These are phyloP conservation scores for Phytophthora niederhauseri DNA, from an alignment of 352 stramenopile species.

Conservation along the genomic window DNA sequence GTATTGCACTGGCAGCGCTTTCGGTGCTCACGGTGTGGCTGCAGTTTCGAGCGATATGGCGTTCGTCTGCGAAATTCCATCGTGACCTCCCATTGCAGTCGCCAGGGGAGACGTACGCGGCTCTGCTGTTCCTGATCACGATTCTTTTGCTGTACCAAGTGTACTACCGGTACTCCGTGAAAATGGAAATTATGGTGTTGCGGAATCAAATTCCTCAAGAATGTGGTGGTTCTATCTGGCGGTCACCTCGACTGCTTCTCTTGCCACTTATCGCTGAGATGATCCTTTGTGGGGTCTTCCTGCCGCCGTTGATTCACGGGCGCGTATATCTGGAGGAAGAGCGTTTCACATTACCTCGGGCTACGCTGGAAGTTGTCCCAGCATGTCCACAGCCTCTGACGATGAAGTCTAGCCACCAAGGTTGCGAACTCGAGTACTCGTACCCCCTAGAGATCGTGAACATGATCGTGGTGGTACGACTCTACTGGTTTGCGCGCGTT, in stretches of 20 bases:
- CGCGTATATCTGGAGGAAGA: conserved; percentile 50
- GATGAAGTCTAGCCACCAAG: conserved; percentile 21
- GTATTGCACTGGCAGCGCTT: conserved; percentile 38
- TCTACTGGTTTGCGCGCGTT: conserved; percentile 67
- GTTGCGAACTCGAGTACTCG: conserved; percentile 52
- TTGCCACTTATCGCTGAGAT: conserved; percentile 53
- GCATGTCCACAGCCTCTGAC: conserved; percentile 38
- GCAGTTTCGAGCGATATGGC: conserved; percentile 68
- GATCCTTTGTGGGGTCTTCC: conserved; percentile 42
- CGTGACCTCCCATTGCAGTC: conserved; percentile 31
- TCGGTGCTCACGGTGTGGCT: conserved; percentile 52
- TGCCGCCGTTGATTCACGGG: conserved; percentile 60
- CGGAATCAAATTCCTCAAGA: conserved; percentile 50
- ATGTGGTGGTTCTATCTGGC: conserved; percentile 20
- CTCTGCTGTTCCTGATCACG: conserved; percentile 53
- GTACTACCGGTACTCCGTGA: conserved; percentile 52
- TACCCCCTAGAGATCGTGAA: conserved; percentile 73
- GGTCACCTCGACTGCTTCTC: conserved; percentile 37
- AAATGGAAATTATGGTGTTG: conserved; percentile 59
- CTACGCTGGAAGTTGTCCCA: conserved; percentile 13
- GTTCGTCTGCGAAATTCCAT: conserved; percentile 31
- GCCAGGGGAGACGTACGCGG: conserved; percentile 60
- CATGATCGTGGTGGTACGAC: conserved; percentile 56
- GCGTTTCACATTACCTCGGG: conserved; percentile 41
- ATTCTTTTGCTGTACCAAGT: conserved; percentile 47